Evolutionary conservation across 2,329 filamentous ascomycete genomes (phyloP).

Genomic region (Diplodia scrobiculata): DNA sequence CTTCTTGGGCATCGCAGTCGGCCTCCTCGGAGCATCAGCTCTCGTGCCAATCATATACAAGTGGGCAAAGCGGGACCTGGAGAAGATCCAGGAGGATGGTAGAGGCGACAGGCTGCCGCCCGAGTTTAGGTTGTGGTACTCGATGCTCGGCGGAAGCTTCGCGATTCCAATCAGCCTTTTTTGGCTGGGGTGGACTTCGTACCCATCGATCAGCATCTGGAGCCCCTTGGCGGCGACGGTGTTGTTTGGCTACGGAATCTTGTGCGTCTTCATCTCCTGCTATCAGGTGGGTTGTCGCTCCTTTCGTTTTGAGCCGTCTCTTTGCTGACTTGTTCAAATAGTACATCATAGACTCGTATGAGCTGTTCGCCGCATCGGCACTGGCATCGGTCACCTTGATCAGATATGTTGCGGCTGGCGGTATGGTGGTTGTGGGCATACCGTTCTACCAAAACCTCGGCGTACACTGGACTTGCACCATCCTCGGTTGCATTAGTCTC

Average conservation of each 20-base stretch:
- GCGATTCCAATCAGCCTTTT: slow-evolving; percentile 57
- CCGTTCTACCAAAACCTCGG: slow-evolving; percentile 47
- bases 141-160: slow-evolving; percentile 54
- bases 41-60: slow-evolving; percentile 52
- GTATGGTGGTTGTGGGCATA: slow-evolving; percentile 45
- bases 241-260: slow-evolving; percentile 56
- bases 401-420: slow-evolving; percentile 47
- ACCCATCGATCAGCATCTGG: slow-evolving; percentile 53
- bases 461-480: slow-evolving; percentile 43
- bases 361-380: slow-evolving; percentile 55
- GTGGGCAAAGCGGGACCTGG: slow-evolving; percentile 49
- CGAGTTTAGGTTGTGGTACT: slow-evolving; percentile 58
- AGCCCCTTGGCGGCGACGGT: slow-evolving; percentile 54
- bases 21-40: slow-evolving; percentile 44
- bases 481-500: slow-evolving; percentile 43
- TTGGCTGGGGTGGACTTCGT: slow-evolving; percentile 61
- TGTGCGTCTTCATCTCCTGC: slow-evolving; percentile 52
- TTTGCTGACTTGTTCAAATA: slow-evolving; percentile 54
- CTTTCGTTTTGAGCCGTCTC: slow-evolving; percentile 46
- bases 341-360: slow-evolving; percentile 63
- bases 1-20: slow-evolving; percentile 53
- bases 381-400: slow-evolving; percentile 48
- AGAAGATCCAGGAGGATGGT: slow-evolving; percentile 46
- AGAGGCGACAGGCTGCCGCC: slow-evolving; percentile 53
- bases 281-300: slow-evolving; percentile 42